These are phyloP conservation scores for Phaeosphaeria sp. DNA, from an alignment of 2,329 filamentous ascomycete genomes.

Conservation along the genomic window DNA sequence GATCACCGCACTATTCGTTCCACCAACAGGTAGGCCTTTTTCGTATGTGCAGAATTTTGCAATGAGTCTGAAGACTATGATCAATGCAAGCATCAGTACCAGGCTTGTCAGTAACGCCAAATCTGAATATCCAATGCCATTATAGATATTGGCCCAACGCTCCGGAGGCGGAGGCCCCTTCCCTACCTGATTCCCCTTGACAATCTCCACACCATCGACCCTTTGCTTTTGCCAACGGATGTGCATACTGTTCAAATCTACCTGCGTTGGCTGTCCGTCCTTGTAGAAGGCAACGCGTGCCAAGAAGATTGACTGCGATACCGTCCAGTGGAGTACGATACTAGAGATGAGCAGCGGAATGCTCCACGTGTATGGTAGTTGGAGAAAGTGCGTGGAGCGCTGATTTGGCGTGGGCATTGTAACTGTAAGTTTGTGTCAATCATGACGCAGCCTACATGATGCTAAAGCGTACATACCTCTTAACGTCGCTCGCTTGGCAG, in stretches of 20 bases:
- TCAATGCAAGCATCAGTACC: background rate
- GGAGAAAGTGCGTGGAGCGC: conserved; percentile 47
- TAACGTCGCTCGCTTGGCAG: conserved; percentile 1
- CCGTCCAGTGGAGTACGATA: conserved; percentile 49
- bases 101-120: background rate
- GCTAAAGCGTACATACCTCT: background rate
- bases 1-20: conserved; percentile 61
- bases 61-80: conserved; percentile 44
- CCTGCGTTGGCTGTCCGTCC: background rate
- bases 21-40: background rate
- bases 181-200: no score
- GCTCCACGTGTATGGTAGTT: conserved; percentile 45
- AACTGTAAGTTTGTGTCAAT: background rate
- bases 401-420: conserved; percentile 24
- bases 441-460: background rate
- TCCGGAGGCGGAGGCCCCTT: no score
- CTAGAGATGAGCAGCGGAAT: conserved; percentile 43
- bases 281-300: conserved; percentile 27
- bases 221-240: background rate
- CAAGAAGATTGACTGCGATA: conserved; percentile 52
- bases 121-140: conserved; percentile 11
- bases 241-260: background rate
- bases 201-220: background rate
- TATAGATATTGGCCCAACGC: conserved; percentile 8
- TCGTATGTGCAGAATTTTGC: conserved; percentile 59